phyloP scores from a whole-genome alignment of 2,329 filamentous ascomycete genomes.

The Nemania sp. region DNA sequence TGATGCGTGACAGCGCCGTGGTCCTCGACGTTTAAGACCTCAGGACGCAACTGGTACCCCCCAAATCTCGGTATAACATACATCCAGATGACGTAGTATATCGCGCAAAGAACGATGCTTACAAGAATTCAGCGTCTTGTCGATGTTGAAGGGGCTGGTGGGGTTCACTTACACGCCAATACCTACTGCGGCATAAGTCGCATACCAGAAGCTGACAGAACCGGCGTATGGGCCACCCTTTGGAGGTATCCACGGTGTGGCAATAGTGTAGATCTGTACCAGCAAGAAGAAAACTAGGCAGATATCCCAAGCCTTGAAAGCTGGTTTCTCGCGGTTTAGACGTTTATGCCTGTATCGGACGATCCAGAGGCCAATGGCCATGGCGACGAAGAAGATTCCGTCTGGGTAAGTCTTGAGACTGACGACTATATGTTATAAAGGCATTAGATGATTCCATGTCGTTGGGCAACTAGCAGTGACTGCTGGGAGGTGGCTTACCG shows the following conservation, averaged over 20 bases:
- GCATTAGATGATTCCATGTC: conserved; percentile 10
- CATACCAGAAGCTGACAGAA: conserved; percentile 75
- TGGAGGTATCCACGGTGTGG: conserved; percentile 75
- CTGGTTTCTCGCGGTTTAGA: conserved; percentile 51
- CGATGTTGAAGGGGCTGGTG: not conserved
- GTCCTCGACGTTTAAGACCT: conserved; percentile 56
- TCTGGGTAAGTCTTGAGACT: conserved; percentile 62
- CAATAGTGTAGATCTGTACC: conserved; percentile 64
- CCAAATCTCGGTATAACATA: conserved; percentile 56
- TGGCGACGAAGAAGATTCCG: conserved; percentile 60
- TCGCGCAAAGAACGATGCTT: conserved; percentile 55
- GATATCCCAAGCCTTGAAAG: conserved; percentile 64
- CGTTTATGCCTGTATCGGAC: conserved; percentile 59
- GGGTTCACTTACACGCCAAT: conserved; percentile 63
- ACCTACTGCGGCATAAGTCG: conserved; percentile 68
- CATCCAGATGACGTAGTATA: conserved; percentile 65
- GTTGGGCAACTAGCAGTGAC: not conserved
- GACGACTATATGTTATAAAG: conserved; percentile 50
- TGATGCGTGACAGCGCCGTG: conserved; percentile 49
- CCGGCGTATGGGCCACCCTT: conserved; percentile 61
- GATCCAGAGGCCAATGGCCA: conserved; percentile 62
- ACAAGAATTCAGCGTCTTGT: not conserved
- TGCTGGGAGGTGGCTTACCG: conserved; percentile 39
- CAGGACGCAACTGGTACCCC: conserved; percentile 60
- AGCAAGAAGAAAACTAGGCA: conserved; percentile 63